Evolutionary conservation across 805 yeast species (phyloP), one percentile per base, ranked within the genome.

Genomic region (Cyberlindnera americana): DNA sequence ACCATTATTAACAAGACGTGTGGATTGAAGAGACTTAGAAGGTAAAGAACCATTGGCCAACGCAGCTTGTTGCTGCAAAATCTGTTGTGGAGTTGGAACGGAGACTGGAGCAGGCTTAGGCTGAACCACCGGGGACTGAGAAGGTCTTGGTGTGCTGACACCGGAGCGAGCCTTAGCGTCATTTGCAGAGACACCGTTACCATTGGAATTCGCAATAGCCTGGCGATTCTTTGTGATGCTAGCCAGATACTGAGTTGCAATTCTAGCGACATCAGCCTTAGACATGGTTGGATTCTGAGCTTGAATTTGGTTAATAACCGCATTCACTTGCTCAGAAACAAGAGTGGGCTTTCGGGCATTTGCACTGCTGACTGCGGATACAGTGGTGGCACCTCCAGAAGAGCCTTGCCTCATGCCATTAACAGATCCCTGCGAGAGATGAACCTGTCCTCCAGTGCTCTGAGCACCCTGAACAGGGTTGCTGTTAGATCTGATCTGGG

Each of bases 201-300:
- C 38, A 38, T 43, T 38, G 32, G 57, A 47, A 28, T 53, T 53
- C 4, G 46, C 44, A 8, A 5, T 26, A 18, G 49, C 56, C 41
- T 35, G 56, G 22, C 67, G 59, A 34, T 67, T 73, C 50, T 50
- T 53, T 54, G 77, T 83, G 25, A 75, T 60, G 44, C 70, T 74
- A 1, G 84, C 79, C 46, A 80, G 57, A 50, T 79, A 78, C 13
- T 78, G 70, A 3, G 83, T 83, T 3, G 87, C 86, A 41, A 80
- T 65, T 42, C 76, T 73, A 3, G 83, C 77, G 1, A 81, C 84
- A 50, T 81, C 83, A 41, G 76, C 81, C 44, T 78, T 78, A 10
- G 77, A 66, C 54, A 78, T 61, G 23, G 69, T 72, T 2, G 88
- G 88, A 54, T 81, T 75, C 50, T 78, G 78, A n/a, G 72, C 62